phyloP scores from a whole-genome alignment of 306 rosid species.

The Vigna nakashimae region DNA sequence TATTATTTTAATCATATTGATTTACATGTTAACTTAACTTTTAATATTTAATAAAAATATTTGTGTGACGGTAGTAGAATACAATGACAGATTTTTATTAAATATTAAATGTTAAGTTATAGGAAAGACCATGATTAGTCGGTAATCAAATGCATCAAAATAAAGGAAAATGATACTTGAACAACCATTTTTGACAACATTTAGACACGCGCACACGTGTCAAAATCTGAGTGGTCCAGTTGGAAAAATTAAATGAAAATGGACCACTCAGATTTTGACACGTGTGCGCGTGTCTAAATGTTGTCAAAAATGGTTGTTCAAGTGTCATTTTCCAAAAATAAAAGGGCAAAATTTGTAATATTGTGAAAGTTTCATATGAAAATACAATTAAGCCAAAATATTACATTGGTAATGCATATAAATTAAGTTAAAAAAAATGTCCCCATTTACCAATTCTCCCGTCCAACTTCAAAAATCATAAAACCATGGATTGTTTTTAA shows the following conservation, averaged over 20 bases:
- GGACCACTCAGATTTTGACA: too few relatives aligned
- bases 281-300: too few relatives aligned
- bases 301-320: too few relatives aligned
- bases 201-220: too few relatives aligned
- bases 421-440: background rate
- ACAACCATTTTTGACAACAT: too few relatives aligned
- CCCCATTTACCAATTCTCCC: slow-evolving; percentile 30
- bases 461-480: slow-evolving; percentile 23
- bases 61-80: background rate
- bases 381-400: background rate
- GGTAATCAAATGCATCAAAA: background rate
- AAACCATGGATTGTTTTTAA: slow-evolving; percentile 11
- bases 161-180: too few relatives aligned
- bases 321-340: too few relatives aligned
- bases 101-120: background rate
- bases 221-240: too few relatives aligned
- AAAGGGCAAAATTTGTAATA: background rate
- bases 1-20: background rate
- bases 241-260: too few relatives aligned
- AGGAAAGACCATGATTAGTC: too few relatives aligned
- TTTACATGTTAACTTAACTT: background rate
- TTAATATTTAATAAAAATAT: background rate
- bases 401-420: background rate
- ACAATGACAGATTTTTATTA: background rate
- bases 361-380: background rate